A percentile compares a stretch with the other conserved stretches of the same genome.
These are phyloP conservation scores for Lactifluus subvellereus DNA, from an alignment of 768 basidiomycete species.

Conservation along the genomic window DNA sequence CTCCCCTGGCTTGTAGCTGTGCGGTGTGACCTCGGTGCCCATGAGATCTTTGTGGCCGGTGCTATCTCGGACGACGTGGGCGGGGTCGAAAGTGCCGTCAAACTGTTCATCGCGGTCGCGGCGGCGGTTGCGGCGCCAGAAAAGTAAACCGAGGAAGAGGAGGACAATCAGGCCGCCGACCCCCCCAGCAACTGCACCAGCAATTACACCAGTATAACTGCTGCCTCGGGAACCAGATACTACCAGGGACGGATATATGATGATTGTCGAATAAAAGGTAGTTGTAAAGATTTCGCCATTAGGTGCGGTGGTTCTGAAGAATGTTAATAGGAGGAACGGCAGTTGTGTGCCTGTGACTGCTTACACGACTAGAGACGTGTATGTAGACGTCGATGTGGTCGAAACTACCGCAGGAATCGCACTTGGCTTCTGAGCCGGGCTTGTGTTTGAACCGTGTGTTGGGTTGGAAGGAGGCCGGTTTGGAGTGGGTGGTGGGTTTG, in stretches of 20 bases:
- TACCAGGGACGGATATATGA: conserved; percentile 25
- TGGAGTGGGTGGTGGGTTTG: too few species aligned
- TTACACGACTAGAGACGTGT: conserved; percentile 5
- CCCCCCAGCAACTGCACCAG: conserved; percentile 31
- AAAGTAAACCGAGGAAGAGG: conserved; percentile 27
- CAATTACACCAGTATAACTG: conserved; percentile 27
- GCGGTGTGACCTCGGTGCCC: conserved; percentile 18
- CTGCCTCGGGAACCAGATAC: conserved; percentile 4
- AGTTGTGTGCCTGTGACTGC: neutral
- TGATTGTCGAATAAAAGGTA: conserved; percentile 22
- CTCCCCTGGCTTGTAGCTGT: conserved; percentile 25
- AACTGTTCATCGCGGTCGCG: conserved; percentile 34
- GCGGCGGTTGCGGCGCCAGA: conserved; percentile 29
- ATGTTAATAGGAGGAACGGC: neutral
- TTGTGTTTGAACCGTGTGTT: neutral
- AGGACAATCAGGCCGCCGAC: conserved; percentile 23
- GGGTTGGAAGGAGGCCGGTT: too few species aligned
- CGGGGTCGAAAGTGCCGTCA: conserved; percentile 47
- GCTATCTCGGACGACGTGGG: conserved; percentile 33
- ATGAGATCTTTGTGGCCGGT: conserved; percentile 22
- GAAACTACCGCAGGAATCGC: neutral
- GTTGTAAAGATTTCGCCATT: conserved; percentile 17
- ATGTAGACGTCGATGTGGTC: conserved; percentile 5
- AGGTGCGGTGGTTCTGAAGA: conserved; percentile 11
- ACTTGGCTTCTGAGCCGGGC: too few species aligned